Base-by-base conservation (phyloP, 106 monocot genomes). In the Apostasia ramifera region DNA sequence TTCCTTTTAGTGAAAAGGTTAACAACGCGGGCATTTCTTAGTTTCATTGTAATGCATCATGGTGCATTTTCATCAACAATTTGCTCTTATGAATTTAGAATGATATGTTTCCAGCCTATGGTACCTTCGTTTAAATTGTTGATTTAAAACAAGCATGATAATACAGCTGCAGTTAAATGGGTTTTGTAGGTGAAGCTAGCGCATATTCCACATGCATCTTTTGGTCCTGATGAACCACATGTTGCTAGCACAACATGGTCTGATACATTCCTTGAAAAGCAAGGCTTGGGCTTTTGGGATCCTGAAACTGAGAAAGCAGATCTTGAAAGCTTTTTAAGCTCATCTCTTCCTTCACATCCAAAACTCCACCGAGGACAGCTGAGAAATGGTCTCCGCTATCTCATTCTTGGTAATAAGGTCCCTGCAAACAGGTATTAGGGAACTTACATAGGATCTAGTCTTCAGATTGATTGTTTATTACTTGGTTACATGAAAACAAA, bases 151-250 rank as follows among this genome's bases (percentile, higher is more conserved):
- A 11, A 6, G 8, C 67, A 61, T 55, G 15, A 44, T 49, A 2
- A 13, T 1, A 40, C 44, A 11, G 14, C 44, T 52, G 47, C 9
- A 59, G 45, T 67, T 47, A 57, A 44, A 44, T 53, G 60, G 8
- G 42, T 81, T 74, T 66, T 26, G 26, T 77, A 91, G 94, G 83
- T 58, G 53, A 80, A 66, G 52, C 57, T 61, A 66, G 42, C 69
- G 71, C 72, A 62, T 66, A 63, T 90, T 62, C 69, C 75, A 11
- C 71, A n/a, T 70, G 92, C 95, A 73, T 37, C 83, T 70, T 69
- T 74, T 47, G 93, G 98, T 55, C 93, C 93, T 68, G 90, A 98
- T 73, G 98, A 98, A 71, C 98, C 98, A 43, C 98, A 98, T 81
- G 98, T 76, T 67, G 90, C 98, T 56, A 87, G 83, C 71, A 86